Base-by-base conservation (phyloP, 371 early-diverging fungal species). In the Mucor ambiguus region DNA sequence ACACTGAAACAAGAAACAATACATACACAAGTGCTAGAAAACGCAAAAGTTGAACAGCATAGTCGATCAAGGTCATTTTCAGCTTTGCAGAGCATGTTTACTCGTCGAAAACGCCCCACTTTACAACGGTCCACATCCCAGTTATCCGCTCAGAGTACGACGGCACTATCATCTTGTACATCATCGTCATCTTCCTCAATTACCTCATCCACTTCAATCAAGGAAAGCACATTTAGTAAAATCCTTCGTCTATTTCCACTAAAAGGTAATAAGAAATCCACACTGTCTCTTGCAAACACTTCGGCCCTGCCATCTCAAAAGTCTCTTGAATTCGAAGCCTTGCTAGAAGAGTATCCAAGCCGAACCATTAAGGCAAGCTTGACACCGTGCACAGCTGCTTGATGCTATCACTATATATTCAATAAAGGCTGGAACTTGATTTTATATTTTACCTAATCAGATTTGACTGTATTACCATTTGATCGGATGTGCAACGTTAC, bases 271-370 rank as follows among this genome's bases (percentile, higher is more conserved):
- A 28, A 26, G 12, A 52, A 52, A 28, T 52, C 28, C 16, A 28
- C 52, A 6, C 16, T 28, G 4, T 12, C 26, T 26, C 24, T 16
- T 0, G 52, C 24, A 62, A 48, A 52, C 11, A 57, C 32, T 33
- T 18, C 33, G 33, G 30, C 22, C 1, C n/a, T 57, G 8, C 16
- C 37, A 6, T 56, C 64, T n/a, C n/a, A 56, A 22, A 63, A 63
- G 22, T 63, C 64, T 5, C 28, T 63, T n/a, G 44, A 56, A 56
- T 63, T 63, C 14, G 57, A 63, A 63, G 63, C 63, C 24, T 56
- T 63, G 8, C 29, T 63, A 20, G 63, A 56, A 32, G 41, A 63
- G 22, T 43, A 56, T 56, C 56, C 64, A 24, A 26, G 30, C 0
- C 18, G 55, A 41, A 63, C 43, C 18, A 28, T 63, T 20, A 63